Evolutionary conservation across 345 rosid genomes (phyloP).

Genomic region (Erucastrum elatum): DNA sequence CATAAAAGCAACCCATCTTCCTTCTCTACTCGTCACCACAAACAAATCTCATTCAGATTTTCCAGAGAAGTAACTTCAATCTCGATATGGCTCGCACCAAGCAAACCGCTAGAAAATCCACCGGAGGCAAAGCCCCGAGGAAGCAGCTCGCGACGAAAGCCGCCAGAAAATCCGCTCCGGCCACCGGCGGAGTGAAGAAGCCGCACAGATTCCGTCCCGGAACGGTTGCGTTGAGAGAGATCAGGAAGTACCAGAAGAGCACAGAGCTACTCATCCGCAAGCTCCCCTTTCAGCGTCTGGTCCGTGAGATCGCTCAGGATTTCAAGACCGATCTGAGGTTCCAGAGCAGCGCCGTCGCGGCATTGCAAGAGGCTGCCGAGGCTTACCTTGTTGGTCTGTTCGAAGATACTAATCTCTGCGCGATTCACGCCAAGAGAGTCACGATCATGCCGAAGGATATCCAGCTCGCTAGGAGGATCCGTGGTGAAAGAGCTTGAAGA

Average conservation of each 20-base stretch:
- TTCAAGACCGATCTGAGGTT: slow-evolving; percentile 62
- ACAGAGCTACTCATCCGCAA: slow-evolving; percentile 54
- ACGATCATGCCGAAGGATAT: slow-evolving; percentile 62
- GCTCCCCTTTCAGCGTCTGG: slow-evolving; percentile 56
- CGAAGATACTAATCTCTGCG: slow-evolving; percentile 54
- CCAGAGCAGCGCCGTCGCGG: slow-evolving; percentile 57
- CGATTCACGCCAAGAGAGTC: slow-evolving; percentile 58
- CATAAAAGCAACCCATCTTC: too few species aligned
- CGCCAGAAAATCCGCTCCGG: slow-evolving; percentile 55
- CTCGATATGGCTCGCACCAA: too few species aligned
- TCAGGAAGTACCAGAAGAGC: slow-evolving; percentile 57
- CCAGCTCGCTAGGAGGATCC: slow-evolving; percentile 55
- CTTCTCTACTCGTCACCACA: too few species aligned
- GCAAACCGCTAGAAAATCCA: too few species aligned
- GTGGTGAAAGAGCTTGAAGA: slow-evolving; percentile 55
- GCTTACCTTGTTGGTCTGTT: slow-evolving; percentile 57
- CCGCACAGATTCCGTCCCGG: slow-evolving; percentile 61
- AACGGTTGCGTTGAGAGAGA: slow-evolving; percentile 54
- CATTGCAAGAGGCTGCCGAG: slow-evolving; percentile 56
- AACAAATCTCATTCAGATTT: too few species aligned
- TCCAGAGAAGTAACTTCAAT: too few species aligned
- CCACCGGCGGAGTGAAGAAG: slow-evolving; percentile 63
- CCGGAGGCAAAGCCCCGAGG: too few species aligned
- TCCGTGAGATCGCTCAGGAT: slow-evolving; percentile 61
- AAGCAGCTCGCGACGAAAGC: slow-evolving; percentile 33